A percentile compares a stretch with the other conserved stretches of the same genome.
These are phyloP conservation scores for Dothiorella sarmentorum DNA, from an alignment of 2,329 filamentous ascomycete genomes.

Conservation along the genomic window DNA sequence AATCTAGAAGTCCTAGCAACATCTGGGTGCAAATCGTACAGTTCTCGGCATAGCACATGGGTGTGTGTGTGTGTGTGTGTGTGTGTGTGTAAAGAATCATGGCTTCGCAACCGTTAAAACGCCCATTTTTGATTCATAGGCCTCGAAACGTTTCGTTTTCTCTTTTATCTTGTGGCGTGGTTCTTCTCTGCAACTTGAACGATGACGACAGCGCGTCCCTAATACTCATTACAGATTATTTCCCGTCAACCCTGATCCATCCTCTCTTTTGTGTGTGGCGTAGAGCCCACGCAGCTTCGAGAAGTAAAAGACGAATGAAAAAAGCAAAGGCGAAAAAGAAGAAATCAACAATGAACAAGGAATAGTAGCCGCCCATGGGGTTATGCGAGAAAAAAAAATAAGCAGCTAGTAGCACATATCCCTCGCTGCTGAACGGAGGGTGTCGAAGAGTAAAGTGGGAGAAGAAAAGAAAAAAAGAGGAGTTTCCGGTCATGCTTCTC, in stretches of 20 bases:
- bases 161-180: not conserved
- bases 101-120: no score
- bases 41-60: no score
- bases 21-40: no score
- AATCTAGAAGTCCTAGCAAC: no score
- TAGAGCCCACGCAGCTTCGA: not conserved
- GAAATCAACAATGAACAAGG: constrained; percentile 4
- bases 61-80: no score
- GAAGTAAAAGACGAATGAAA: not conserved
- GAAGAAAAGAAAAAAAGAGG: not conserved
- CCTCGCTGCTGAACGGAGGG: not conserved
- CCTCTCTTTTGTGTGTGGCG: not conserved
- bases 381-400: not conserved
- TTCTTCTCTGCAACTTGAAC: not conserved
- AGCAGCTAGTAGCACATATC: constrained; percentile 17
- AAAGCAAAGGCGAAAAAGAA: not conserved
- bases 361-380: constrained; percentile 1
- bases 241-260: not conserved
- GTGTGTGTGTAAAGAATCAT: no score
- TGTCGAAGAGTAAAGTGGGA: not conserved
- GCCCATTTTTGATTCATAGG: not conserved
- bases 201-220: constrained; percentile 4
- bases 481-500: constrained; percentile 4
- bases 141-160: not conserved
- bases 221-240: constrained; percentile 27